A percentile compares a stretch with the other conserved stretches of the same genome.
phyloP scores from a whole-genome alignment of 2,329 filamentous ascomycete species.

The Elsinoe arachidis region DNA sequence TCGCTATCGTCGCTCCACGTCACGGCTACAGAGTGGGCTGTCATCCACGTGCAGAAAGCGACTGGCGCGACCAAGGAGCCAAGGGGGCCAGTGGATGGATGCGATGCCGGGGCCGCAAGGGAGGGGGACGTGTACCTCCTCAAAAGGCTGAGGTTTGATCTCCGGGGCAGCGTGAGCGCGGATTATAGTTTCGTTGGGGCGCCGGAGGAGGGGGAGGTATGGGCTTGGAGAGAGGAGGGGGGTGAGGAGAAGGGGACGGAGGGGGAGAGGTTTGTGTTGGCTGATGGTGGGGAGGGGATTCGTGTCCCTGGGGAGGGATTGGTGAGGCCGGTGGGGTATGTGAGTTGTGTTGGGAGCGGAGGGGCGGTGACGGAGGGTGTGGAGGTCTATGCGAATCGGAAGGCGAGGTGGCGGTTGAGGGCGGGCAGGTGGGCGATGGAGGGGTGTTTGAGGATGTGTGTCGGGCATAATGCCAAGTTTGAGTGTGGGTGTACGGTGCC shows the following conservation, averaged over 20 bases:
- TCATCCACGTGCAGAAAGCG: not conserved
- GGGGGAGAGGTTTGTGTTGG: not conserved
- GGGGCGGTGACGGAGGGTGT: not conserved
- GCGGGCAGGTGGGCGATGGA: not conserved
- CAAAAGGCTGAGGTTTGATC: not conserved
- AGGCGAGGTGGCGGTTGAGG: not conserved
- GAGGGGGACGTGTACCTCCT: not conserved
- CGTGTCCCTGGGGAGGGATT: not conserved
- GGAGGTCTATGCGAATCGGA: not conserved
- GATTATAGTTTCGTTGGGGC: not conserved
- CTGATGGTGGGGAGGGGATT: not conserved
- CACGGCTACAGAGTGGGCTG: not conserved
- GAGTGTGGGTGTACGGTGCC: slow-evolving; percentile 8
- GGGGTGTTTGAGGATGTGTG: slow-evolving; percentile 1
- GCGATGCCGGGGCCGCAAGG: not conserved
- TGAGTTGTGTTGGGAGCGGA: not conserved
- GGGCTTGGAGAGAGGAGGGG: not conserved
- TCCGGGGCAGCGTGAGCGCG: not conserved
- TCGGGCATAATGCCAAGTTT: not conserved
- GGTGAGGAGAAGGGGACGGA: not conserved
- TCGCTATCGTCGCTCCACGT: not conserved
- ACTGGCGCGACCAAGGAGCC: not conserved
- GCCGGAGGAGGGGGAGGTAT: not conserved
- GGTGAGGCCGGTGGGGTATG: not conserved
- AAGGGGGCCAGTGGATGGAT: not conserved